phyloP scores from a whole-genome alignment of 768 basidiomycete genomes.

The Termitomyces eurrhizus region DNA sequence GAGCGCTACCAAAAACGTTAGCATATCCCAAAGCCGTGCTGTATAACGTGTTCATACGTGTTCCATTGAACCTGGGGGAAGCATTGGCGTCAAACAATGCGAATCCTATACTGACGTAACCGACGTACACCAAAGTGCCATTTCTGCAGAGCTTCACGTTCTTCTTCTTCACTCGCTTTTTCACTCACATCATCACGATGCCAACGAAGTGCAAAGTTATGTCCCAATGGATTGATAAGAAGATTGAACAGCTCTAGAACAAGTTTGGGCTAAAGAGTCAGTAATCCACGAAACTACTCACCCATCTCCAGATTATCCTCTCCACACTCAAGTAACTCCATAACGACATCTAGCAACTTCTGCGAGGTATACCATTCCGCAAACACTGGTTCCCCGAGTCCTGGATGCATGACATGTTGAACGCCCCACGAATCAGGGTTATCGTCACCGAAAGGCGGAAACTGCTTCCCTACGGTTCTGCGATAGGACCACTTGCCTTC shows the following conservation, averaged over 20 bases:
- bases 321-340: constrained; percentile 50
- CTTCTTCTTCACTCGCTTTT: constrained; percentile 55
- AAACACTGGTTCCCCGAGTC: constrained; percentile 55
- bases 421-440: constrained; percentile 76
- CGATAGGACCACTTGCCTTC: constrained; percentile 59
- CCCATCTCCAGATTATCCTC: constrained; percentile 70
- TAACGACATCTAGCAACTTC: constrained; percentile 38
- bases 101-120: neutral
- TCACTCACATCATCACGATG: constrained; percentile 74
- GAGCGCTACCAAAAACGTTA: constrained; percentile 38
- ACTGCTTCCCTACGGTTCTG: constrained; percentile 74
- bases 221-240: constrained; percentile 61
- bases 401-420: constrained; percentile 81
- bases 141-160: constrained; percentile 46
- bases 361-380: constrained; percentile 65
- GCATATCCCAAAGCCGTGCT: neutral
- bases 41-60: constrained; percentile 43
- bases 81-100: neutral
- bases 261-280: neutral
- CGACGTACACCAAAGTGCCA: constrained; percentile 66
- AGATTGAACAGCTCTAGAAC: constrained; percentile 68
- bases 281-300: constrained; percentile 23
- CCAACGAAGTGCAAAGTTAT: constrained; percentile 74
- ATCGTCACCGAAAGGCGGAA: constrained; percentile 62
- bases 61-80: constrained; percentile 71